Evolutionary conservation across 2,329 filamentous ascomycete species (phyloP).

Genomic region (Cladosporium sp.): DNA sequence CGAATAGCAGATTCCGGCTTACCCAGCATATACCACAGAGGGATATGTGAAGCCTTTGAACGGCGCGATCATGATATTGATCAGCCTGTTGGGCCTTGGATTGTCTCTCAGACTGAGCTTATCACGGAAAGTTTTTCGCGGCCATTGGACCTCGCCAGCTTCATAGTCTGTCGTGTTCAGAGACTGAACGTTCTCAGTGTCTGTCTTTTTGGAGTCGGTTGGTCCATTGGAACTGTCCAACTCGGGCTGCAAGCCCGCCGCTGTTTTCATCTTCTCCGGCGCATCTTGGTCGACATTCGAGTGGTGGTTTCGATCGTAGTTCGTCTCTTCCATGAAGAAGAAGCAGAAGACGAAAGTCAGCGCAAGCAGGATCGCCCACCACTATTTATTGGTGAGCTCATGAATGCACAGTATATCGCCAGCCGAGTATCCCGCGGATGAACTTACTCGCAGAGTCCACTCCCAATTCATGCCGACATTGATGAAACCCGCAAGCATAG

Average conservation of each 20-base stretch:
- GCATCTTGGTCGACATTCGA: not conserved
- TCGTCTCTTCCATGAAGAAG: conserved; percentile 60
- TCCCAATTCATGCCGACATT: conserved; percentile 46
- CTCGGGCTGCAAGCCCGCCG: not conserved
- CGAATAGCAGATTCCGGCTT: too few relatives aligned
- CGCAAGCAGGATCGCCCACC: conserved; percentile 44
- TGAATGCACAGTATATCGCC: not conserved
- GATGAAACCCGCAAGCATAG: conserved; percentile 49
- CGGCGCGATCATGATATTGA: conserved; percentile 33
- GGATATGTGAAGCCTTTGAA: conserved; percentile 25
- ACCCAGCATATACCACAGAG: conserved; percentile 22
- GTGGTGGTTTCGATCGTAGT: conserved; percentile 36
- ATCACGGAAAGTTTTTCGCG: conserved; percentile 39
- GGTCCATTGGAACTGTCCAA: not conserved
- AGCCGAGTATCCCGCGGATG: conserved; percentile 22
- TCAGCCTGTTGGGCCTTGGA: conserved; percentile 40
- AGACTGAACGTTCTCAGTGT: conserved; percentile 34
- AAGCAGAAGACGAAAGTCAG: conserved; percentile 47
- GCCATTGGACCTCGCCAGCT: conserved; percentile 28
- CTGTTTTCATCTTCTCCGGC: not conserved
- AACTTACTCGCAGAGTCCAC: conserved; percentile 44
- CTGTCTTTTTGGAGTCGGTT: conserved; percentile 24
- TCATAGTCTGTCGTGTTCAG: conserved; percentile 20
- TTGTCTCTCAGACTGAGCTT: conserved; percentile 41
- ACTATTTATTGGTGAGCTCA: conserved; percentile 23